Base-by-base conservation (phyloP, 2,329 filamentous ascomycete genomes). In the Talaromyces sp. region DNA sequence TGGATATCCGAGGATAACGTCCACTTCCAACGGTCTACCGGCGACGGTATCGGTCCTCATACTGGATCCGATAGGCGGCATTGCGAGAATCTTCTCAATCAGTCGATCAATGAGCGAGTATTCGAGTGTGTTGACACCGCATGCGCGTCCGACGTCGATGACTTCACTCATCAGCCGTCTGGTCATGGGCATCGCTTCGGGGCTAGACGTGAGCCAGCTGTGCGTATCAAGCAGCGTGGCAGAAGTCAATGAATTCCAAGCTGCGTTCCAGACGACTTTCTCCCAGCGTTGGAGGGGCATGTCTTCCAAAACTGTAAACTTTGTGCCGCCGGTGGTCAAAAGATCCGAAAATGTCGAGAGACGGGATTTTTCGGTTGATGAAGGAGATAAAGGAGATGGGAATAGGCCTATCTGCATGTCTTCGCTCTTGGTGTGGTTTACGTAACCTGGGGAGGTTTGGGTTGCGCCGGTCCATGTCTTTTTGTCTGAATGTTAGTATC, bases 331-430 rank as follows among this genome's bases (percentile, higher is more conserved):
- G 0, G 71, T 66, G 0, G 68, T 70, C 1, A 84, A 68, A 0
- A 84, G 66, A 0, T 69, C 65, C 0, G 77, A 73, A 42, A 84
- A 82, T 0, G 67, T 68, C 0, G 79, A 64, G 0, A 85, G 75
- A 0, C 75, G 75, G 2, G 67, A 23, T 2, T 73, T 64, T 55
- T 84, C 81, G 0, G 68, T 7, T 0, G 64, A 23, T 0, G 48
- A 11, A 0, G 78, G 70, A 0, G 76, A 48, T 0, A 55, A 14
- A 0, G 70, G 25, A 35, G 81, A 83, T 0, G 77, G 72, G 65
- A 80, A 85, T 0, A 85, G 69, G 0, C 84, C 84, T 3, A 86
- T 80, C 61, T 86, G 80, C 70, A 82, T 81, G 64, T 83, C 76
- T 68, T 86, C 84, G 12, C 80, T 80, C 59, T 79, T 80, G 23